phyloP scores from a whole-genome alignment of 495 filamentous ascomycete genomes.

The Corynascus novoguineensis region DNA sequence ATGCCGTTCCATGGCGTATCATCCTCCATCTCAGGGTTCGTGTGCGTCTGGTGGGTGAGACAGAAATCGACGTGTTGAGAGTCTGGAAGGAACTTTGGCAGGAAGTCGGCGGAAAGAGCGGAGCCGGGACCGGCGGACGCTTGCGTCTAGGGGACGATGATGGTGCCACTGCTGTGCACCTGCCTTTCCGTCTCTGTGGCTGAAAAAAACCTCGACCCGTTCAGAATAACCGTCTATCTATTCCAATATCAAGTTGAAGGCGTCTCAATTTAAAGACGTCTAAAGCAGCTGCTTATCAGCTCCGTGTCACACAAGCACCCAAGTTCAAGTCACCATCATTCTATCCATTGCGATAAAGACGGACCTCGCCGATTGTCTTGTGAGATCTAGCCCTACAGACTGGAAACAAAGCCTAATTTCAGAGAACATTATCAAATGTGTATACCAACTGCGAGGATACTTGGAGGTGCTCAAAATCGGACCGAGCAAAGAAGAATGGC shows the following conservation, averaged over 20 bases:
- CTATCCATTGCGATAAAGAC: too few species aligned
- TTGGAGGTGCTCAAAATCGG: background rate
- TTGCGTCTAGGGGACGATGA: background rate
- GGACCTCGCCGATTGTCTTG: too few species aligned
- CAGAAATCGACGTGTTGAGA: background rate
- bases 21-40: conserved; percentile 13
- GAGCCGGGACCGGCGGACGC: conserved; percentile 6
- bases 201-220: background rate
- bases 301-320: too few species aligned
- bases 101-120: background rate
- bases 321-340: too few species aligned
- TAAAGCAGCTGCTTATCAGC: too few species aligned
- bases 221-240: background rate
- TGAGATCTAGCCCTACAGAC: too few species aligned
- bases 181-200: background rate
- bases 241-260: too few species aligned
- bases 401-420: too few species aligned
- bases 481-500: background rate
- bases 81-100: too few species aligned
- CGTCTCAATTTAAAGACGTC: too few species aligned
- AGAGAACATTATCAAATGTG: too few species aligned
- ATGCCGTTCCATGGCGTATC: conserved; percentile 51
- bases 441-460: too few species aligned
- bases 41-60: background rate
- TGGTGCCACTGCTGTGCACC: background rate